Percentiles rank a stretch among this genome's conserved stretches.
Evolutionary conservation across 2,329 filamentous ascomycete species (phyloP).

Genomic region (Monilinia fructigena): DNA sequence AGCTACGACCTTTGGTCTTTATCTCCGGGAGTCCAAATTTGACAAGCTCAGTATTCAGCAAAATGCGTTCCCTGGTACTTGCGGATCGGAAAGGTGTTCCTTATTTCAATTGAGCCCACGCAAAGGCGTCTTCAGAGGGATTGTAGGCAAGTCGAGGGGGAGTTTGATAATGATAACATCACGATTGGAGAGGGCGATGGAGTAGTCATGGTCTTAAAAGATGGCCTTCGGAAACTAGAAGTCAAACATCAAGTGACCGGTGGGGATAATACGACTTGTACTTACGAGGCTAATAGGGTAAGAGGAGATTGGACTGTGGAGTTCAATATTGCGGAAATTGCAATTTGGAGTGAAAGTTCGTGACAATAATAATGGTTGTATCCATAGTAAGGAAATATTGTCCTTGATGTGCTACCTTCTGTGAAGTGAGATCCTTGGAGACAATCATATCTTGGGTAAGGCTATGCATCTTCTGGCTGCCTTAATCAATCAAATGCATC

Average conservation of each 20-base stretch:
- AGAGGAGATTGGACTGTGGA: slow-evolving; percentile 2
- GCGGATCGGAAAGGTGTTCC: not conserved
- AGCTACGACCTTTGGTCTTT: not conserved
- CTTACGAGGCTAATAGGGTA: not conserved
- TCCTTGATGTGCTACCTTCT: no score
- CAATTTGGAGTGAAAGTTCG: not conserved
- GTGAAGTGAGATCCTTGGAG: no score
- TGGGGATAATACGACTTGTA: not conserved
- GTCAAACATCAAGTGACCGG: not conserved
- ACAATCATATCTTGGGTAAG: no score
- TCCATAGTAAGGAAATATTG: no score
- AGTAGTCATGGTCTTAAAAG: not conserved
- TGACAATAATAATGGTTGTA: no score
- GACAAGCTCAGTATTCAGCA: not conserved
- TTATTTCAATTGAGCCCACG: not conserved
- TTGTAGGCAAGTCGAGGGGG: not conserved
- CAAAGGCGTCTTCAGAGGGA: not conserved
- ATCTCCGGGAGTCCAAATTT: not conserved
- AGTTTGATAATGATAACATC: not conserved
- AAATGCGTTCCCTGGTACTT: not conserved
- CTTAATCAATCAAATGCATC: no score
- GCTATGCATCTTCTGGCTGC: no score
- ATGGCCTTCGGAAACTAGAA: not conserved
- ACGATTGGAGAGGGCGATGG: not conserved
- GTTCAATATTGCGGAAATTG: not conserved